Evolutionary conservation across 345 rosid species (phyloP).

Genomic region (Populus deltoides): DNA sequence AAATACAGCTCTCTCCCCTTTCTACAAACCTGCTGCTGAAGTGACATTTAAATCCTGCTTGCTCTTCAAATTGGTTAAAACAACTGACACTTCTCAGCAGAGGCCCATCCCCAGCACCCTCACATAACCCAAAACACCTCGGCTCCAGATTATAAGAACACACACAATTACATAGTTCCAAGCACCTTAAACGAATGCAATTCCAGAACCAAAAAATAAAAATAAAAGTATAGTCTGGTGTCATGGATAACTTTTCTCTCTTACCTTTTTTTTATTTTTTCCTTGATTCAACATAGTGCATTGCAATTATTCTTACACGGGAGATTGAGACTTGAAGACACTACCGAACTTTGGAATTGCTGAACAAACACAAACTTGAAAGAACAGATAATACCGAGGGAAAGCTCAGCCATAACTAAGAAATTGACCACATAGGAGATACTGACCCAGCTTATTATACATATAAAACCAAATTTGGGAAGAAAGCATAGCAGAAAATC

Average conservation of each 20-base stretch:
- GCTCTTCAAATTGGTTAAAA: too few species aligned
- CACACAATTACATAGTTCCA: neutral
- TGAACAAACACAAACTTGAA: neutral
- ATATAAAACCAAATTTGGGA: neutral
- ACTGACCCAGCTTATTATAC: neutral
- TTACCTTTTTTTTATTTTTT: neutral
- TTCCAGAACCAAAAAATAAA: neutral
- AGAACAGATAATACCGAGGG: neutral
- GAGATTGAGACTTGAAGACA: neutral
- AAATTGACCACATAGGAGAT: neutral
- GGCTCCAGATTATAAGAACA: neutral
- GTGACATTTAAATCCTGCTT: neutral
- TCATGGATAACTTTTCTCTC: neutral
- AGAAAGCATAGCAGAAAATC: neutral
- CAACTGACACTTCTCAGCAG: neutral
- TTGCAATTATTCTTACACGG: neutral
- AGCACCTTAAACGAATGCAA: neutral
- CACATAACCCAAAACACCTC: neutral
- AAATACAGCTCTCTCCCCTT: neutral
- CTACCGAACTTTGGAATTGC: neutral
- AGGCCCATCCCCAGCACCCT: neutral
- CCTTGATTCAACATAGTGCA: neutral
- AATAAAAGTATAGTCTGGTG: too few species aligned
- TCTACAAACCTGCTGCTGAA: neutral
- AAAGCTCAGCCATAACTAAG: neutral